phyloP scores from a whole-genome alignment of 2,329 filamentous ascomycete genomes.

The Bimuria novae-zelandiae region DNA sequence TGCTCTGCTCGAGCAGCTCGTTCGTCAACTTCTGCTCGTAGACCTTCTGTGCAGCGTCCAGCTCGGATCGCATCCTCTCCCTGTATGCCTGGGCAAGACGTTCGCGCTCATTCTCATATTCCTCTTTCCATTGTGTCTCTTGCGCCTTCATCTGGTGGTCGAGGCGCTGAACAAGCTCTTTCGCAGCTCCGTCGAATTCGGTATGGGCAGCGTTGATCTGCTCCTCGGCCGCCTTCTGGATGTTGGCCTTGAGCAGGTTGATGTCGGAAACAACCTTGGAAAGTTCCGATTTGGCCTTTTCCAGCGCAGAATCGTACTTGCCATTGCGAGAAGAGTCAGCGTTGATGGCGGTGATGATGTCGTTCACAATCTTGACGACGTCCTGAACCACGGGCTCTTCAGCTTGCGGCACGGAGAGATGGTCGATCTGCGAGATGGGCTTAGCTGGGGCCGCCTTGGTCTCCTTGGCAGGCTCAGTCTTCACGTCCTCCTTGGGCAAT shows the following conservation, averaged over 20 bases:
- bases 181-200: constrained; percentile 85
- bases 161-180: constrained; percentile 84
- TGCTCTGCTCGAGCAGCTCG: constrained; percentile 85
- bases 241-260: constrained; percentile 70
- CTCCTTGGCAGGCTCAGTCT: constrained; percentile 31
- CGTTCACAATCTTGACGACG: constrained; percentile 92
- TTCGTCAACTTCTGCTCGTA: constrained; percentile 84
- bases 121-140: constrained; percentile 80
- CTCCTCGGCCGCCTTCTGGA: constrained; percentile 72
- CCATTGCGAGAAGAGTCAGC: constrained; percentile 73
- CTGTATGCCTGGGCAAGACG: constrained; percentile 78
- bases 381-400: constrained; percentile 90
- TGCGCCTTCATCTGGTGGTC: constrained; percentile 81
- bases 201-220: constrained; percentile 72
- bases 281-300: constrained; percentile 84
- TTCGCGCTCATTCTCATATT: constrained; percentile 87
- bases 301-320: constrained; percentile 77
- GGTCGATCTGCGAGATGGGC: constrained; percentile 68
- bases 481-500: constrained; percentile 23
- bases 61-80: constrained; percentile 75
- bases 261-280: constrained; percentile 79
- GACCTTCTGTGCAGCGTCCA: constrained; percentile 78
- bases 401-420: constrained; percentile 74
- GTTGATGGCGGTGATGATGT: constrained; percentile 92
- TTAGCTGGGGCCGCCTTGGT: constrained; percentile 26